Base-by-base conservation (phyloP, 257 asterid genomes). In the Thymus mandschuricus region DNA sequence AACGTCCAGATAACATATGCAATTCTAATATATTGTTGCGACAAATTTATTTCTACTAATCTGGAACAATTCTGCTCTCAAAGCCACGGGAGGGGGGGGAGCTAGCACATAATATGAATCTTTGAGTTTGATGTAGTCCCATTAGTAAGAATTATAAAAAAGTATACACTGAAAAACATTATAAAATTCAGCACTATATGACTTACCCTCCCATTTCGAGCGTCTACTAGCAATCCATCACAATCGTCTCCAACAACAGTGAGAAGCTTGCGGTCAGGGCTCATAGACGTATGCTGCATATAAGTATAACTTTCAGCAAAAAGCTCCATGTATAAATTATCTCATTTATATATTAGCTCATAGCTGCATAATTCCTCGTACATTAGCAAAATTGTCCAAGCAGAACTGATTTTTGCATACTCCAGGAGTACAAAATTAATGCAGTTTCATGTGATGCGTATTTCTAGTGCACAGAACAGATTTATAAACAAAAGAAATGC, bases 271-370 rank as follows among this genome's bases (percentile, higher is more conserved):
- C 82, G 67, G 45, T 87, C 87, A 8, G 96, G 92, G 81, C 92
- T 87, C 70, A 86, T 75, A 12, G 96, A 83, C 38, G 95, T 87
- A 75, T 89, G 92, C 96, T 89, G 95, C 81, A 75, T 60, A 62
- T 65, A 31, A 73, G 31, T 28, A 29, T 45, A 29, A 59, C 21
- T 66, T 48, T 62, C 48, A 76, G 59, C 66, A 64, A 58, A 3
- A 57, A 46, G 62, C 71, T 41, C 68, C 46, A 52, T 15, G 51
- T 58, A 46, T 43, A 55, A n/a, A 54, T 52, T 7, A 52, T 13
- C 69, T 50, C 21, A 63, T 34, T 50, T 50, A 44, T 38, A 64
- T 48, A 21, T 21, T 21, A 21, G 21, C 21, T 21, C 21, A 21
- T 44, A 48, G 28, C 21, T 62, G 31, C 13, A 45, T 7, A 60